A percentile compares a stretch with the other conserved stretches of the same genome.
Evolutionary conservation across 352 stramenopile genomes (phyloP).

Genomic region (Phytophthora capsici): DNA sequence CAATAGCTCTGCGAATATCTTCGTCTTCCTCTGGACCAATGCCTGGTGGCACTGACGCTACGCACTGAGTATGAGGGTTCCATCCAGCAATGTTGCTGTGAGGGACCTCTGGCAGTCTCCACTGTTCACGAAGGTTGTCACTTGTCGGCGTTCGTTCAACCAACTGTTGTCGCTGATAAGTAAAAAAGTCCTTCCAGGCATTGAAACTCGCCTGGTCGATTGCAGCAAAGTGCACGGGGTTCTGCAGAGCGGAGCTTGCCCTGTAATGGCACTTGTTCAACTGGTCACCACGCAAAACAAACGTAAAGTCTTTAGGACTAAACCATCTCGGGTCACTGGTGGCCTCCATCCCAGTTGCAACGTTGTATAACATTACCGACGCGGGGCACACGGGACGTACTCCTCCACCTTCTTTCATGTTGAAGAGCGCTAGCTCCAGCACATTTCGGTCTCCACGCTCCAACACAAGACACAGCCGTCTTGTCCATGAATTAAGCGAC

Average conservation of each 20-base stretch:
- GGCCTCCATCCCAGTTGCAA: conserved; percentile 50
- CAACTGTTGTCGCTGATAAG: conserved; percentile 54
- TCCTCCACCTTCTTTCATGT: conserved; percentile 46
- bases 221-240: conserved; percentile 65
- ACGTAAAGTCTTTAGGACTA: conserved; percentile 69
- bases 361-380: conserved; percentile 68
- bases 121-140: conserved; percentile 10
- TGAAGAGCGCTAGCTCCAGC: conserved; percentile 79
- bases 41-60: conserved; percentile 9
- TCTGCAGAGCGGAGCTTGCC: conserved; percentile 36
- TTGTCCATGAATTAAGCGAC: conserved; percentile 69
- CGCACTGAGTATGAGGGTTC: conserved; percentile 5
- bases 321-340: conserved; percentile 72
- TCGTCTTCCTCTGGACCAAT: conserved; percentile 50
- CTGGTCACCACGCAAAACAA: conserved; percentile 49
- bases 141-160: neutral
- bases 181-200: conserved; percentile 72
- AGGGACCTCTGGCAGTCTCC: neutral
- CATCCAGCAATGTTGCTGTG: conserved; percentile 16
- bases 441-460: conserved; percentile 61
- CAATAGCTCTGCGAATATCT: conserved; percentile 59
- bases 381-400: conserved; percentile 60
- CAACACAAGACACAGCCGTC: conserved; percentile 74
- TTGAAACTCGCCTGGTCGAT: conserved; percentile 49
- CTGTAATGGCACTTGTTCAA: conserved; percentile 46